Base-by-base conservation (phyloP, 2,329 filamentous ascomycete genomes). In the Colletotrichum sp. region DNA sequence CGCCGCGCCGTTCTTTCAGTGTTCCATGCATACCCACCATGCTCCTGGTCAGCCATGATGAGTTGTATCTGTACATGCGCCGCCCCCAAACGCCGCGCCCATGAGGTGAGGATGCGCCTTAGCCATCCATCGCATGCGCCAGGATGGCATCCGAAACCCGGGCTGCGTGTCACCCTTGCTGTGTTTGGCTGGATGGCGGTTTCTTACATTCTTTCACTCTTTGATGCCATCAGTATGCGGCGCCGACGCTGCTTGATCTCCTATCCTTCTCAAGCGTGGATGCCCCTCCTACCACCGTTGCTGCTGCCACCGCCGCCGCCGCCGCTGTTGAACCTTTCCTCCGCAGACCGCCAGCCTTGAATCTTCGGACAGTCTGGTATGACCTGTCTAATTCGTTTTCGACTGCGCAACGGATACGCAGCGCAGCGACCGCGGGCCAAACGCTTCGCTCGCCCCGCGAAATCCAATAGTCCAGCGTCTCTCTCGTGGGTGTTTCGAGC, bases 371-470 rank as follows among this genome's bases (percentile, higher is more conserved):
- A 73, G 94, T 88, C 84, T 98, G 95, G 83, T 98, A 98, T 1
- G 95, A 94, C 63, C 93, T 88, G 83, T 98, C 96, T 13, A 99
- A 88, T 82, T 98, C 96, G 71, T 96, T 93, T 84, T 99, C 96
- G 9, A 99, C 90, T 6, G 93, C 94, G 83, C 95, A 97, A 8
- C 96, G 88, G 8, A 98, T 93, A 80, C 94, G 93, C 77, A 99
- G 85, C 16, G 96, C 95, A 36, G 93, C 93, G 5, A 98, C 92
- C 3, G 95, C 95, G 1, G 96, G 96, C 96, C 96, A 99, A 0
- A 98, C 95, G 79, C 95, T 96, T 77, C 93, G 88, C 85, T 99
- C 96, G 2, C 96, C 96, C 71, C 94, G 90, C 36, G 93, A 84
- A 70, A 98, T 96, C 96, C 96, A 98, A 80, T 96, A 94, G 74